Evolutionary conservation across 192 early-diverging fungal genomes (phyloP), one percentile per base, ranked within the genome.

Genomic region (Podila minutissima): DNA sequence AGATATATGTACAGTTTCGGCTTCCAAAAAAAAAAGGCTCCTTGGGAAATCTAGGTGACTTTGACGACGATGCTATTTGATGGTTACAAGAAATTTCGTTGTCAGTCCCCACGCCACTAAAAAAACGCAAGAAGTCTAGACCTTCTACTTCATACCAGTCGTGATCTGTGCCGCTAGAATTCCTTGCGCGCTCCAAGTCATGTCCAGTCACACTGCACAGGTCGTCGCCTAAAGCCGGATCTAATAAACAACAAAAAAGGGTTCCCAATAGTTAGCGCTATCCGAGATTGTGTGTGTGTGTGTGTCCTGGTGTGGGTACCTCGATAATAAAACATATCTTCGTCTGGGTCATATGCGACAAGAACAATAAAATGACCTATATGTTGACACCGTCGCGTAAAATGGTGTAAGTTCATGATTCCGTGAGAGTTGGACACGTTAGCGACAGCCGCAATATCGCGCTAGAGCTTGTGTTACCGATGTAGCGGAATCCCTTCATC

Each of bases 301-400:
- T 13, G 53, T 57, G 20, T 58, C 19, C 31, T 28, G 35, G 51
- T 41, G n/a, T n/a, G 35, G 35, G 9, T 67, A 79, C 76, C 76
- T 63, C 96, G 90, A 69, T 95, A 95, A 22, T 93, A 86, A 72
- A 97, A 95, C 72, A 88, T 64, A 83, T 97, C 95, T 31, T 86
- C 86, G 26, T 88, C 87, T 2, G 92, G 90, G 53, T 96, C 93
- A 69, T 95, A 97, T 5, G 91, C 93, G 51, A 96, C 91, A n/a
- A 97, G 85, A 46, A 95, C 82, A 31, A 97, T 91, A 71, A 94
- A 97, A 79, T 97, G 96, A 4, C 96, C 96, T 74, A 88, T 35
- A 24, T 11, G 5, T 2, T 26, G 19, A 51, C 46, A 58, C 17
- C 20, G 5, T 10, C 17, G 17, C 19, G 20, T 7, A 7, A 69